Conservation (phyloP, 2,329 filamentous ascomycete genomes). For the Calonectria naviculata region DNA sequence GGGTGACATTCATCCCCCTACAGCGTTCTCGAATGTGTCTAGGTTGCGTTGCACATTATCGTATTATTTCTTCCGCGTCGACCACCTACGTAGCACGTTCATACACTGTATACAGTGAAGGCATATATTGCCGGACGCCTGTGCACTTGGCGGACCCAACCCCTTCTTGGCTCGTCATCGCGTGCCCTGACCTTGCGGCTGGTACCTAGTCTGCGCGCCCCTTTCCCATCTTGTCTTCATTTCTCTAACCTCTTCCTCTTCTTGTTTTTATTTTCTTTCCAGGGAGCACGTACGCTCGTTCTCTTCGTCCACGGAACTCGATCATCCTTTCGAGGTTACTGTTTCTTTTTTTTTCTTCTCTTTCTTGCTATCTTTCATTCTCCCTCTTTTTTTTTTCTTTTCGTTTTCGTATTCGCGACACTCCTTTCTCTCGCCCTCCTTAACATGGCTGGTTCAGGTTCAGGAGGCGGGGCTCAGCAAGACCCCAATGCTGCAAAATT, state of each 20-base stretch:
- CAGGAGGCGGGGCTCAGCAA: slow-evolving; percentile 35
- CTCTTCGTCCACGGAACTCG: neutral
- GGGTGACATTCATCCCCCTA: neutral
- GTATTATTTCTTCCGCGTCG: neutral
- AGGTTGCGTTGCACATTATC: neutral
- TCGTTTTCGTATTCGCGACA: neutral
- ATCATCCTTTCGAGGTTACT: neutral
- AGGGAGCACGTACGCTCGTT: too few species aligned
- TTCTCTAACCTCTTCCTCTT: neutral
- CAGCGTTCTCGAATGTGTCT: neutral
- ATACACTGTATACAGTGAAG: neutral
- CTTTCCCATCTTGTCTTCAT: neutral
- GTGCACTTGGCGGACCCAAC: slow-evolving; percentile 1
- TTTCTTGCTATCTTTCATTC: slow-evolving; percentile 4
- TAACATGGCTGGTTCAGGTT: slow-evolving; percentile 21
- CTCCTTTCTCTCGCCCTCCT: neutral
- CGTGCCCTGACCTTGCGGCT: neutral
- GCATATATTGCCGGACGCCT: slow-evolving; percentile 7
- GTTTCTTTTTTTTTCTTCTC: neutral
- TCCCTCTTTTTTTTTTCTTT: neutral
- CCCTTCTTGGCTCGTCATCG: neutral
- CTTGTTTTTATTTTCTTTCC: too few species aligned
- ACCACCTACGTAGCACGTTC: neutral
- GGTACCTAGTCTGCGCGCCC: neutral
- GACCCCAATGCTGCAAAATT: slow-evolving; percentile 26